Base-by-base conservation (phyloP, 768 basidiomycete species). In the Auricularia cornea region DNA sequence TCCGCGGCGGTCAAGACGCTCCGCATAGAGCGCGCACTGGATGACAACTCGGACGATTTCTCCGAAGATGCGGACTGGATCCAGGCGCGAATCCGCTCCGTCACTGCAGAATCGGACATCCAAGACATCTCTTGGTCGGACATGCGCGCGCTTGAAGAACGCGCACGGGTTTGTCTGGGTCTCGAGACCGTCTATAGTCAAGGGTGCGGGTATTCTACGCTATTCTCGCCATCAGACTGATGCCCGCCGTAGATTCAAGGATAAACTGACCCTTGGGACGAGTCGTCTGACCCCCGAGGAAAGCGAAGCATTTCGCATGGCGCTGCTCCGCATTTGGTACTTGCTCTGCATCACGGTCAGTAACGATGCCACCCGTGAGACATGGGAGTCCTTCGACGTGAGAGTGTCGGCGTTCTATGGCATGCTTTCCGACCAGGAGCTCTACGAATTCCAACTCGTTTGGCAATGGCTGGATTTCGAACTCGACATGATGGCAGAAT, bases 131-230 rank as follows among this genome's bases (percentile, higher is more conserved):
- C 35, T 10, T 38, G 35, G 35, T 38, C 35, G 8, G 35, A 38
- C 10, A 14, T 14, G 16, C 35, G 35, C 16, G 35, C 16, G 6
- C 20, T 48, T 18, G 66, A 66, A 16, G n/a, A 59, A 2, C 68
- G 72, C 60, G 73, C 72, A 11, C 28, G 59, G 23, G 65, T 69
- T 12, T 71, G 75, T n/a, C 66, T 56, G 4, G 52, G 61, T 3
- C 64, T 80, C 32, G 78, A 79, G 68, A 72, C 74, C 52, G 64
- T 79, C 1, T 81, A 76, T 64, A 81, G 79, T 60, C 67, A 71
- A 59, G 75, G 74, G 80, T 74, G 68, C 52, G 72, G 59, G 16
- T 20, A n/a, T 20, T 23, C 59, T 26, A 18, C 26, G 16, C 20
- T 48, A 5, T 48, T 8, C 44, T 18, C 44, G 12, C 20, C 23